Evolutionary conservation across 495 filamentous ascomycete species (phyloP), one percentile per base, ranked within the genome.

Genomic region (Xylaria bambusicola): DNA sequence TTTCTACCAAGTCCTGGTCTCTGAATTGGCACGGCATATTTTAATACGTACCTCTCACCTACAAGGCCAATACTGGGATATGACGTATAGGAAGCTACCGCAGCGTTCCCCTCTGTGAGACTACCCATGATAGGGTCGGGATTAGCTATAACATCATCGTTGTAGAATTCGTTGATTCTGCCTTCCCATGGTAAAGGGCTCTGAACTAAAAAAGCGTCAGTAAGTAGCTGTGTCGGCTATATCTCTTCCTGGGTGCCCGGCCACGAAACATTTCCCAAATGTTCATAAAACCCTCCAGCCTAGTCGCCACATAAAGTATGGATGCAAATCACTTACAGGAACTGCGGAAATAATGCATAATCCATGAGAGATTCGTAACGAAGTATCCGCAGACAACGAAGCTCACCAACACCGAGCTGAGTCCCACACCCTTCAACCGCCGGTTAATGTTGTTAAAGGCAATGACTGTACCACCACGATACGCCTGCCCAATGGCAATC

Each of bases 341-440:
- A 24, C 68, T 62, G n/a, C 73, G 72, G 49, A 77, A 77, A 45
- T 76, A 77, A 51, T 61, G 69, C 72, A 77, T 76, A 60, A 77
- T 74, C 73, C 73, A 76, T 1, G 72, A 68, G n/a, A 76, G 63
- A 35, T 71, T 75, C 27, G 72, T 66, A 0, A 64, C 71, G 50
- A 74, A 77, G 53, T 76, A 77, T 17, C 66, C 62, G 18, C 70
- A 70, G 12, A 76, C 73, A 20, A 75, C 67, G 44, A 72, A 73
- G 51, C 71, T 68, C 52, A 75, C 65, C 38, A 74, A 53, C 45
- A 74, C 61, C 2, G 66, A 67, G 12, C 65, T 71, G 10, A 77
- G 42, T 6, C 73, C 75, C 21, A 72, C 68, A 8, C 75, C 74
- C 45, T 73, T 73, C 26, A 76, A 55, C 2, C 73, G 67, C 27